Percentiles rank a stretch among this genome's conserved stretches.
Conservation (phyloP, 2,329 filamentous ascomycete species). For the Escovopsis sp. region DNA sequence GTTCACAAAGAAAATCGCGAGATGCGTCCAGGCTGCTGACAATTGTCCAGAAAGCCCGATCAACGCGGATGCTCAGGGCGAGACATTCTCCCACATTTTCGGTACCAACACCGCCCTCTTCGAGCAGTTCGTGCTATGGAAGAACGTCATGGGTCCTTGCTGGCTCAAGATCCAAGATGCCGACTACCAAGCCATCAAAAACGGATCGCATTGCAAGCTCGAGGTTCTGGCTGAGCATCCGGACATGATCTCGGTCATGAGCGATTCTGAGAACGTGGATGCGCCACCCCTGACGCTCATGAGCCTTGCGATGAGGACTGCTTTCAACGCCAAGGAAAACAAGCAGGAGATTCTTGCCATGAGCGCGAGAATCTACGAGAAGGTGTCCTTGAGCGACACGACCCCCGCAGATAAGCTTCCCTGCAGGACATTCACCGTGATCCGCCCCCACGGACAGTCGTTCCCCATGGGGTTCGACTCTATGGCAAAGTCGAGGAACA, state of each 20-base stretch:
- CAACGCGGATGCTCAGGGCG: constrained; percentile 55
- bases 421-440: constrained; percentile 80
- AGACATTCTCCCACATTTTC: constrained; percentile 90
- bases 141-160: constrained; percentile 97
- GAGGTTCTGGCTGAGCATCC: constrained; percentile 74
- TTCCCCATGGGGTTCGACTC: constrained; percentile 83
- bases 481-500: constrained; percentile 54
- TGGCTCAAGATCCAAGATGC: constrained; percentile 86
- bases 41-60: constrained; percentile 44
- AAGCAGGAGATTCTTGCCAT: constrained; percentile 92
- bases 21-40: constrained; percentile 8
- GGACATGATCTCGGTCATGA: constrained; percentile 55
- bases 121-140: constrained; percentile 97
- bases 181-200: constrained; percentile 72
- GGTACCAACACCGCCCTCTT: constrained; percentile 88
- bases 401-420: constrained; percentile 79
- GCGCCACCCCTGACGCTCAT: constrained; percentile 86
- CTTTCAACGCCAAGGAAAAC: constrained; percentile 81
- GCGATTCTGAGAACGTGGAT: constrained; percentile 67
- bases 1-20: constrained; percentile 10
- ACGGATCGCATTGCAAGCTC: constrained; percentile 93
- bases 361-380: constrained; percentile 85
- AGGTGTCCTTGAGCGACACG: constrained; percentile 73
- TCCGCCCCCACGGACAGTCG: constrained; percentile 60
- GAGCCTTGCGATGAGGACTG: constrained; percentile 79